Evolutionary conservation across 371 early-diverging fungal genomes (phyloP), one percentile per base, ranked within the genome.

Genomic region (Umbelopsis sp.): DNA sequence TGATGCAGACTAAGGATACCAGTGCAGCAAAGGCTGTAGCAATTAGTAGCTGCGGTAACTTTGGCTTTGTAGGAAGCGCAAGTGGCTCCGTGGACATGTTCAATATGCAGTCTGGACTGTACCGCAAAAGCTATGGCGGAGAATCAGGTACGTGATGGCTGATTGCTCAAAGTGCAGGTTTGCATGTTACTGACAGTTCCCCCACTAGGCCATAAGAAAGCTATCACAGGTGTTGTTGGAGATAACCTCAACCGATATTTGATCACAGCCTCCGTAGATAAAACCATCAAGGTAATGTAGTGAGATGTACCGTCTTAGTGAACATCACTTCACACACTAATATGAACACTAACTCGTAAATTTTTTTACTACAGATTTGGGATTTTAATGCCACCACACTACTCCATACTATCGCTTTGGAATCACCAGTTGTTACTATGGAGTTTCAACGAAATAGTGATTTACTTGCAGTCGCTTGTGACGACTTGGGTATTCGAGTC

Each of bases 91-190:
- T 98, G 51, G 95, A 95, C 63, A 91, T 93, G 91, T 95, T 85
- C 86, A 98, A 97, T 84, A 82, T 98, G 88, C 99, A 99, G 72
- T 97, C 97, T 25, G 98, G 97, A 14, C 63, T 88, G 51, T 80
- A 85, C 46, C 88, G 95, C 29, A 87, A 88, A 69, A 78, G 89
- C 14, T 93, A 92, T 69, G 66, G 69, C 4, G 86, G 81, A 2
- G 62, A 66, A 45, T 79, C 78, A 71, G 82, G 75, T 71, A 72
- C 22, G 51, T 57, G 2, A 24, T 9, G 38, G 16, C 44, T 11
- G 25, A n/a, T 38, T 4, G 29, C 37, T 24, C 57, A 25, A 7
- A 41, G 24, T 11, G 10, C 24, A 25, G 20, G 50, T 18, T 52
- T 48, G 16, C 48, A n/a, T 48, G 29, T 16, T 48, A 16, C 20